Evolutionary conservation across 164 flowering plant genomes (phyloP).

Genomic region (Piper longum): DNA sequence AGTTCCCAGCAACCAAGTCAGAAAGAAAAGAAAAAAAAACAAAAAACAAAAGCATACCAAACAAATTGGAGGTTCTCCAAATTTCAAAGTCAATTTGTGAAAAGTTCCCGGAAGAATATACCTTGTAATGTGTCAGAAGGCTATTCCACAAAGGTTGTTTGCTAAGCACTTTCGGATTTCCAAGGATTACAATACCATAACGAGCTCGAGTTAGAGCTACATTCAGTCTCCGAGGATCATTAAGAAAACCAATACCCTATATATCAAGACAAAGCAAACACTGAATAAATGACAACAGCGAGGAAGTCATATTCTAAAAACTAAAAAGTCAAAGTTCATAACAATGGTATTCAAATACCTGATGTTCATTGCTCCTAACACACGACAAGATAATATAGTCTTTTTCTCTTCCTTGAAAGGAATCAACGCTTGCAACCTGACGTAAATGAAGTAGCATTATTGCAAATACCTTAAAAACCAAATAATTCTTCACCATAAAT

Average conservation of each 20-base stretch:
- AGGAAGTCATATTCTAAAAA: neutral
- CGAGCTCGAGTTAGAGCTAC: slow-evolving; percentile 98
- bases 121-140: slow-evolving; percentile 96
- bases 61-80: neutral
- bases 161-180: slow-evolving; percentile 97
- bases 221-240: slow-evolving; percentile 97
- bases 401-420: slow-evolving; percentile 98
- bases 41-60: neutral
- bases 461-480: neutral
- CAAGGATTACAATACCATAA: slow-evolving; percentile 93
- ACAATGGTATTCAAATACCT: slow-evolving; percentile 25
- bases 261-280: neutral
- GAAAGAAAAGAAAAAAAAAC: neutral
- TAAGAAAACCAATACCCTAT: slow-evolving; percentile 97
- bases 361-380: slow-evolving; percentile 98
- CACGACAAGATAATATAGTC: slow-evolving; percentile 95
- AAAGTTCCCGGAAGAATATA: slow-evolving; percentile 8
- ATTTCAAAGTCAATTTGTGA: neutral
- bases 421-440: slow-evolving; percentile 99
- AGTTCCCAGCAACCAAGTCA: neutral
- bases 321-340: too few species aligned
- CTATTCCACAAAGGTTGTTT: slow-evolving; percentile 98
- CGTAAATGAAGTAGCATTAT: slow-evolving; percentile 6
- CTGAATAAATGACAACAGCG: neutral
- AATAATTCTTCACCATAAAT: neutral